Base-by-base conservation (phyloP, 139 green algal genomes). In the Coelastrella sp. region DNA sequence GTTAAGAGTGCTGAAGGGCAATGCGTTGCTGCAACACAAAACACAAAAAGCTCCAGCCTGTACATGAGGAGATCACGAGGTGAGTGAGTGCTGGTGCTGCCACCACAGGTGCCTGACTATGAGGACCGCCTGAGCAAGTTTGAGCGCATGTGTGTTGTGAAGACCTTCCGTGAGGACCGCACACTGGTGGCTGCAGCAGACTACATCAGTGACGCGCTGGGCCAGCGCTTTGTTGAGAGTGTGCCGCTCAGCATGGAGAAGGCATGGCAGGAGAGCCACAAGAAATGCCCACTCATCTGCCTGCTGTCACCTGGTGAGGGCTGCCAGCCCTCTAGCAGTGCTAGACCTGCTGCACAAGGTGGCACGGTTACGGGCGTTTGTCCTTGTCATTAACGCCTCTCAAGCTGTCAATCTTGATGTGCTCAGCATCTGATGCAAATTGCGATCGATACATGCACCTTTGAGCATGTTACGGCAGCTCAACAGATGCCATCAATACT, bases 131-230 rank as follows among this genome's bases (percentile, higher is more conserved):
- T 99, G 19, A 94, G 91, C 92, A 97, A 97, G 90, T 99, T 99
- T 91, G 96, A 98, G 93, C 94, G 96, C 84, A 98, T 99, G 96
- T 97, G 94, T 85, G 87, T 99, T 12, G 96, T 99, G 57, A 97
- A 98, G 94, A 95, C 97, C 25, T 97, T 98, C 92, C 94, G 97
- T 25, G 96, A 98, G 90, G 97, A 99, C 92, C 94, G 97, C 75
- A 98, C 97, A 1, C 94, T 99, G 78, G 95, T 98, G 49, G 96
- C 96, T 4, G 97, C 96, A 19, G 88, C 93, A 0, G 94, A 98
- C 82, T 98, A 97, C 94, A 97, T 99, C 76, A 89, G 93, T 6
- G 96, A 98, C 49, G 92, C 95, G 7, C 93, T 99, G 78, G 97
- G 97, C 10, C 93, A 96, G 93, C 93, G 94, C 84, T 99, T 98